A percentile compares a stretch with the other conserved stretches of the same genome.
These are phyloP conservation scores for Datisca glomerata DNA, from an alignment of 306 rosid genomes.

Conservation along the genomic window DNA sequence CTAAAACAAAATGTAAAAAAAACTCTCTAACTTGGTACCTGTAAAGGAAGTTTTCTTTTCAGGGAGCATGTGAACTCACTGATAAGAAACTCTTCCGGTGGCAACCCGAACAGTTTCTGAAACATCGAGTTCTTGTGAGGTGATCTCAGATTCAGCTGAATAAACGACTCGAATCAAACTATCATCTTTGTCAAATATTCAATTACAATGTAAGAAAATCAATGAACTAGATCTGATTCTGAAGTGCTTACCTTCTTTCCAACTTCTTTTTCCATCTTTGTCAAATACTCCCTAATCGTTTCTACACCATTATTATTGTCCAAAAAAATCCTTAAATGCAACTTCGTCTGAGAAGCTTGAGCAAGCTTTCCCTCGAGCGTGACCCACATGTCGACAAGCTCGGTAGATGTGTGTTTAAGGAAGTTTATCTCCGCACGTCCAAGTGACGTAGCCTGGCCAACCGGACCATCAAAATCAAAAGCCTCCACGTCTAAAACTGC, in stretches of 20 bases:
- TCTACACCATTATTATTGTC: slow-evolving; percentile 73
- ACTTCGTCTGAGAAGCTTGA: slow-evolving; percentile 71
- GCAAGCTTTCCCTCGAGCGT: slow-evolving; percentile 82
- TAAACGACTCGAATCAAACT: slow-evolving; percentile 10
- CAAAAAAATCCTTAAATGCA: slow-evolving; percentile 78
- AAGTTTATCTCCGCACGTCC: slow-evolving; percentile 88
- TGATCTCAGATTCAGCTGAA: slow-evolving; percentile 62
- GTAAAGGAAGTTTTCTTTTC: slow-evolving; percentile 66
- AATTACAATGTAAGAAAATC: not conserved
- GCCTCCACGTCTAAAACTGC: slow-evolving; percentile 72
- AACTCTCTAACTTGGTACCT: slow-evolving; percentile 50
- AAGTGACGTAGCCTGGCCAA: slow-evolving; percentile 68
- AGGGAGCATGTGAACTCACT: slow-evolving; percentile 66
- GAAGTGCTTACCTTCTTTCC: slow-evolving; percentile 60
- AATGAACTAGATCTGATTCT: not conserved
- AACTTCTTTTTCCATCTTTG: slow-evolving; percentile 90
- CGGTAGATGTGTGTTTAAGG: slow-evolving; percentile 59
- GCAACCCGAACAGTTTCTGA: slow-evolving; percentile 76
- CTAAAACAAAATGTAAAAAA: no score
- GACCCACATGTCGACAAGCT: slow-evolving; percentile 79
- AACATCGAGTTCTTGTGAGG: slow-evolving; percentile 82
- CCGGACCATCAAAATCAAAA: slow-evolving; percentile 84
- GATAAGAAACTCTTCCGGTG: slow-evolving; percentile 84
- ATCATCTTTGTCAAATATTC: no score
- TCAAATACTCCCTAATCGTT: slow-evolving; percentile 69